These are phyloP conservation scores for Rhodosporidiobolus odoratus DNA, from an alignment of 768 basidiomycete species.

Conservation along the genomic window DNA sequence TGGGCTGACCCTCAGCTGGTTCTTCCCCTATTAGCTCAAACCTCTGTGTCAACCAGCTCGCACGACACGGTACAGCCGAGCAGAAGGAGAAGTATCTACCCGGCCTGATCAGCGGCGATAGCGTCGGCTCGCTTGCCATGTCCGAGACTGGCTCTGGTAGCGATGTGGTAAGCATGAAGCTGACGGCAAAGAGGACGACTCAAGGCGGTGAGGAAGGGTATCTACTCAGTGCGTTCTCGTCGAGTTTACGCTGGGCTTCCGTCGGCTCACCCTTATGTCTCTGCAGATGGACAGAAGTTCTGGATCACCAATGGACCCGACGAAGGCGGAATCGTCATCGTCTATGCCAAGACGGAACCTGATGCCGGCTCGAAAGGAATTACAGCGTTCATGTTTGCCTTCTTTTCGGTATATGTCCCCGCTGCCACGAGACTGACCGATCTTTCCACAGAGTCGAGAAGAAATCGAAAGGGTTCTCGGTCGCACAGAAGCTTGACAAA, in stretches of 20 bases:
- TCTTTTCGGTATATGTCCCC: too few species aligned
- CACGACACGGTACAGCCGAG: slow-evolving; percentile 71
- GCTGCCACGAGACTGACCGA: fast-evolving
- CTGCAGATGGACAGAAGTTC: slow-evolving; percentile 13
- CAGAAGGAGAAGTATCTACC: slow-evolving; percentile 83
- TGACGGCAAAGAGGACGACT: slow-evolving; percentile 67
- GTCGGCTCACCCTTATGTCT: slow-evolving; percentile 43
- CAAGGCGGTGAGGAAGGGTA: slow-evolving; percentile 57
- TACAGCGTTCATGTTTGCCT: slow-evolving; percentile 67
- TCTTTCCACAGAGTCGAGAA: slow-evolving; percentile 56
- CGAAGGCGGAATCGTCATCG: slow-evolving; percentile 82
- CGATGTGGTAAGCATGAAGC: slow-evolving; percentile 89
- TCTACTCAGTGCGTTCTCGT: slow-evolving; percentile 59
- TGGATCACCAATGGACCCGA: slow-evolving; percentile 95
- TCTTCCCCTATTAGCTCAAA: slow-evolving; percentile 67
- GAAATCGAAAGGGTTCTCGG: slow-evolving; percentile 75
- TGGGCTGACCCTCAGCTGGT: too few species aligned
- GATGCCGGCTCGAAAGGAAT: slow-evolving; percentile 77
- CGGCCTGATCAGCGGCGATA: slow-evolving; percentile 65
- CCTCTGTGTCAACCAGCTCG: slow-evolving; percentile 76
- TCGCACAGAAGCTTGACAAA: slow-evolving; percentile 86
- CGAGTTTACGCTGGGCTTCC: too few species aligned
- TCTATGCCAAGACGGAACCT: slow-evolving; percentile 84
- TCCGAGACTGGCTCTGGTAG: slow-evolving; percentile 77
- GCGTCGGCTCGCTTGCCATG: slow-evolving; percentile 87